Evolutionary conservation across 2,329 filamentous ascomycete genomes (phyloP).

Genomic region (Neopestalotiopsis rosae): DNA sequence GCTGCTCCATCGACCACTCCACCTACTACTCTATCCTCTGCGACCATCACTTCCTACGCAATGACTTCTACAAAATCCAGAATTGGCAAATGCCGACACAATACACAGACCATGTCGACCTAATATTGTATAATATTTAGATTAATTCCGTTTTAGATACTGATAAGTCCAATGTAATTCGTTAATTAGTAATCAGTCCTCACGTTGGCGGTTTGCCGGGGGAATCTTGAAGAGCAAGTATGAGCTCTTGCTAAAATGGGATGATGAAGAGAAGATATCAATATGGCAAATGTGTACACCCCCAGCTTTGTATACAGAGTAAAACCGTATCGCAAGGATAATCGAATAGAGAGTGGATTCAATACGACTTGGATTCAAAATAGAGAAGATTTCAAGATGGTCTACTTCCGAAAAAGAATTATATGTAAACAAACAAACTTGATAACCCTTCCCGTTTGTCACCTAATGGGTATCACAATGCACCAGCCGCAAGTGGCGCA

Average conservation of each 20-base stretch:
- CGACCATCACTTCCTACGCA: background rate
- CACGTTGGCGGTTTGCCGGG: background rate
- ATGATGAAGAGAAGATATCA: background rate
- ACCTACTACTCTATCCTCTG: background rate
- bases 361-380: too few species aligned
- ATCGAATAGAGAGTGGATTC: too few species aligned
- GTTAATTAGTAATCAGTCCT: background rate
- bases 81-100: background rate
- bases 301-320: too few species aligned
- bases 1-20: constrained; percentile 4
- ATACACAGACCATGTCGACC: background rate
- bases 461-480: too few species aligned
- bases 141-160: background rate
- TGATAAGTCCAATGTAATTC: background rate
- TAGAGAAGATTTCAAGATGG: too few species aligned
- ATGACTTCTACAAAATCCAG: background rate
- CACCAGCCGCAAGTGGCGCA: too few species aligned
- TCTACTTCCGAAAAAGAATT: too few species aligned
- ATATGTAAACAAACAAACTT: too few species aligned
- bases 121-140: background rate
- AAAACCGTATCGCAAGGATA: too few species aligned
- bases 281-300: background rate
- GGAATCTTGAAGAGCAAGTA: background rate
- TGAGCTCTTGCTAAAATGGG: background rate
- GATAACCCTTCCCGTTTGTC: too few species aligned